These are phyloP conservation scores for Paraglomus brasilianum DNA, from an alignment of 192 early-diverging fungal genomes.

Conservation along the genomic window DNA sequence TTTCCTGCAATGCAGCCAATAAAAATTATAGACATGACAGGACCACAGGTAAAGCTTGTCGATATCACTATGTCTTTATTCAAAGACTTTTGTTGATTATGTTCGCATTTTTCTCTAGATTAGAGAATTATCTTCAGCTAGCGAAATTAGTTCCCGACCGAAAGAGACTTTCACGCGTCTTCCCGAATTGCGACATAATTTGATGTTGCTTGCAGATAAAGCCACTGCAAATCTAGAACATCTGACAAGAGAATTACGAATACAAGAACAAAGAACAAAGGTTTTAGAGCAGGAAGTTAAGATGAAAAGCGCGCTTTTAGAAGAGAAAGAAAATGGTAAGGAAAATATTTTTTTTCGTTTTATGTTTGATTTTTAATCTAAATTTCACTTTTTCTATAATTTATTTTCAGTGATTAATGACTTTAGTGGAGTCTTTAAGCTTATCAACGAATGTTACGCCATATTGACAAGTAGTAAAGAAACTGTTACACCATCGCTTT, in stretches of 20 bases:
- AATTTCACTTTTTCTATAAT: background rate
- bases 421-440: constrained; percentile 42
- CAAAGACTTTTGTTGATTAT: constrained; percentile 1
- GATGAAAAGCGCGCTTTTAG: constrained; percentile 36
- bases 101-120: constrained; percentile 26
- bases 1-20: constrained; percentile 41
- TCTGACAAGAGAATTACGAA: constrained; percentile 52
- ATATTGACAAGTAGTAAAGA: constrained; percentile 30
- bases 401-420: constrained; percentile 38
- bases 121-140: constrained; percentile 49
- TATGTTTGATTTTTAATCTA: background rate
- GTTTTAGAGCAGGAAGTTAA: constrained; percentile 44
- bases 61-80: background rate
- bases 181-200: constrained; percentile 77
- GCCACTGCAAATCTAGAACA: constrained; percentile 68
- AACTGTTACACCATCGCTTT: constrained; percentile 31
- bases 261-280: constrained; percentile 45
- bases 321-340: constrained; percentile 40
- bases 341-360: too few species aligned
- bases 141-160: constrained; percentile 46
- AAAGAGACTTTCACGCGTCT: constrained; percentile 57
- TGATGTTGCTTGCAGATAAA: constrained; percentile 71
- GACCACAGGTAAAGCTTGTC: constrained; percentile 53
- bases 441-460: constrained; percentile 48
- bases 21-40: constrained; percentile 88